Evolutionary conservation across 495 filamentous ascomycete species (phyloP).

Genomic region (Tetracladium marchalianum): DNA sequence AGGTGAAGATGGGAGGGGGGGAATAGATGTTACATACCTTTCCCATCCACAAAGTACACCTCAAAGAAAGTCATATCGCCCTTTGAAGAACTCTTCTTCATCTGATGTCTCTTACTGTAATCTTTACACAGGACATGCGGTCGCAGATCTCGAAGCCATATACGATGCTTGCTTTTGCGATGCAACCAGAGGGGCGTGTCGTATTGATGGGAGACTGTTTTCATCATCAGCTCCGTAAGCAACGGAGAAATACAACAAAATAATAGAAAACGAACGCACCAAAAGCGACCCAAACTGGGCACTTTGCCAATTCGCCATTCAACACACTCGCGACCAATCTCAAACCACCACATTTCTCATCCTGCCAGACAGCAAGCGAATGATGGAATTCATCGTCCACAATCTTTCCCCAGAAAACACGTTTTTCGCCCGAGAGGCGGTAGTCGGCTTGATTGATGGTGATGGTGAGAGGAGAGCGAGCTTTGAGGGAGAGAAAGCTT

Average conservation of each 20-base stretch:
- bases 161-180: slow-evolving; percentile 34
- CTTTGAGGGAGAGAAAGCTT: slow-evolving; percentile 64
- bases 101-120: slow-evolving; percentile 30
- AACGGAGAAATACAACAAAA: not conserved
- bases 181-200: slow-evolving; percentile 48
- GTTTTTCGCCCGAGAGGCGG: slow-evolving; percentile 50
- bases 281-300: slow-evolving; percentile 71
- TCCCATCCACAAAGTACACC: slow-evolving; percentile 13
- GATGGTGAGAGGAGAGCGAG: slow-evolving; percentile 47
- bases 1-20: too few species aligned
- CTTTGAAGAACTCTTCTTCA: slow-evolving; percentile 6
- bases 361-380: slow-evolving; percentile 61
- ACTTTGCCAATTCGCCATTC: slow-evolving; percentile 36
- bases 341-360: slow-evolving; percentile 51
- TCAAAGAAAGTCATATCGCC: slow-evolving; percentile 7
- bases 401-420: slow-evolving; percentile 66
- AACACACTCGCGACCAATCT: slow-evolving; percentile 41
- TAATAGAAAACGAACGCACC: slow-evolving; percentile 23
- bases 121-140: slow-evolving; percentile 52
- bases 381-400: slow-evolving; percentile 61
- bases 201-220: slow-evolving; percentile 49
- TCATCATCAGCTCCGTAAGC: not conserved
- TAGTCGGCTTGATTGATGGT: slow-evolving; percentile 46
- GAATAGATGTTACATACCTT: slow-evolving; percentile 11
- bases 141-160: slow-evolving; percentile 52